Percentiles rank a stretch among this genome's conserved stretches.
Conservation (phyloP, 129 eudicot species). For the Artemisia argyi region DNA sequence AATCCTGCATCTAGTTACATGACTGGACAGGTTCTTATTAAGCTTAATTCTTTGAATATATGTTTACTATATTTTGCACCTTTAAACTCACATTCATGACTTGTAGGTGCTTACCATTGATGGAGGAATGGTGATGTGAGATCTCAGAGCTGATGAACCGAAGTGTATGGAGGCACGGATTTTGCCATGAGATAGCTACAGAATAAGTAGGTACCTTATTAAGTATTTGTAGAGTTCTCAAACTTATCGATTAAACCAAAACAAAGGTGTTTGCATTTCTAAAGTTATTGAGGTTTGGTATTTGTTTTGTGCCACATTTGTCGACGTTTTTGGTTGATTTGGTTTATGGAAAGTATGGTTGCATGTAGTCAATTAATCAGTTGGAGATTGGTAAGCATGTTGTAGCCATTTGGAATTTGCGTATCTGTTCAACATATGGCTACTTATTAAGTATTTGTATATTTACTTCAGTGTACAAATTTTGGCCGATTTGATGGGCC, state of each 20-base stretch:
- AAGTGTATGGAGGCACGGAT: background rate
- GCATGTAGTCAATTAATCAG: too few relatives aligned
- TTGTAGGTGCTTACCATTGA: slow-evolving; percentile 77
- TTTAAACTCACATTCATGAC: background rate
- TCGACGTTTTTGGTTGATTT: background rate
- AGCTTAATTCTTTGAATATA: background rate
- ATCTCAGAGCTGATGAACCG: background rate
- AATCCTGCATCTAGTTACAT: slow-evolving; percentile 85
- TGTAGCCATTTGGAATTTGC: too few relatives aligned
- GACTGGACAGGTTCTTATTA: slow-evolving; percentile 82
- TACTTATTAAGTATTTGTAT: too few relatives aligned
- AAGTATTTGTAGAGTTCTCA: slow-evolving; percentile 14
- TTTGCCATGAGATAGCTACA: background rate
- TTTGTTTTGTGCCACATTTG: background rate
- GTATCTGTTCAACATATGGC: too few relatives aligned
- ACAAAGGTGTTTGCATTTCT: background rate
- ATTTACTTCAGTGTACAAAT: too few relatives aligned
- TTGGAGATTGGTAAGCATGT: too few relatives aligned
- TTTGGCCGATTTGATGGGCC: too few relatives aligned
- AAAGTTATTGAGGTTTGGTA: background rate
- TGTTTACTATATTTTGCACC: background rate
- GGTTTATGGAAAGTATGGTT: too few relatives aligned
- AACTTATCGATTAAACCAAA: slow-evolving; percentile 4
- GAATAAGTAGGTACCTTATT: slow-evolving; percentile 16
- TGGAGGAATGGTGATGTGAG: slow-evolving; percentile 97